Base-by-base conservation (phyloP, 2,329 filamentous ascomycete genomes). In the Penicillium italicum region DNA sequence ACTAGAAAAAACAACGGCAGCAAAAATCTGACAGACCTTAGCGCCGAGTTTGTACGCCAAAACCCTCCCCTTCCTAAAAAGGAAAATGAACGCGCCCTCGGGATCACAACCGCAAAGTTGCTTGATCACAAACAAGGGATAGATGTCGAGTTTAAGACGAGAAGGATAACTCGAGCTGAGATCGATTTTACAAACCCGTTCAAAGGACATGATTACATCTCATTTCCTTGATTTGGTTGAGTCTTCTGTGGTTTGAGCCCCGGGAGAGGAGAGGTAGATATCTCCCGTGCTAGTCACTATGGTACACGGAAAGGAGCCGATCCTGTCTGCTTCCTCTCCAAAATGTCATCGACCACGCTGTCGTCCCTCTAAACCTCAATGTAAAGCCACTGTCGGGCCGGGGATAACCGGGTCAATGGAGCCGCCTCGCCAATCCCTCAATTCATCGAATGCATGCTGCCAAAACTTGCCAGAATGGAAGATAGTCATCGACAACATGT, bases 261-360 rank as follows among this genome's bases (percentile, higher is more conserved):
- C 37, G 30, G 44, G 43, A 50, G 48, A 50, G 37, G 20, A 53
- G 53, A 51, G 49, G 53, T 41, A 48, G 45, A 53, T 41, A 31
- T 31, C 33, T 55, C 62, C 58, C 55, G 42, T 55, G 51, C 57
- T 53, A 56, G 43, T 63, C 55, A 61, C 62, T 65, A 65, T 66
- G 51, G 59, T 65, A 66, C 63, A 66, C 58, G 57, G 55, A 58
- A 51, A 60, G 50, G 51, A 59, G 44, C 55, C 36, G 47, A 52
- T 50, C 44, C 50, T 50, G 34, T 5, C 37, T 50, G 55, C 55
- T 50, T 40, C 53, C 50, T 57, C 40, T 31, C 40, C 55, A 43
- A 57, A 30, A 38, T 44, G 52, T 42, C 47, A 55, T 43, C 33
- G 53, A 51, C 40, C 53, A 44, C 14, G 16, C 5, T 44, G 20